Evolutionary conservation across 1,139 yeast genomes (phyloP), one percentile per base, ranked within the genome.

Genomic region (Protomyces inundatus): DNA sequence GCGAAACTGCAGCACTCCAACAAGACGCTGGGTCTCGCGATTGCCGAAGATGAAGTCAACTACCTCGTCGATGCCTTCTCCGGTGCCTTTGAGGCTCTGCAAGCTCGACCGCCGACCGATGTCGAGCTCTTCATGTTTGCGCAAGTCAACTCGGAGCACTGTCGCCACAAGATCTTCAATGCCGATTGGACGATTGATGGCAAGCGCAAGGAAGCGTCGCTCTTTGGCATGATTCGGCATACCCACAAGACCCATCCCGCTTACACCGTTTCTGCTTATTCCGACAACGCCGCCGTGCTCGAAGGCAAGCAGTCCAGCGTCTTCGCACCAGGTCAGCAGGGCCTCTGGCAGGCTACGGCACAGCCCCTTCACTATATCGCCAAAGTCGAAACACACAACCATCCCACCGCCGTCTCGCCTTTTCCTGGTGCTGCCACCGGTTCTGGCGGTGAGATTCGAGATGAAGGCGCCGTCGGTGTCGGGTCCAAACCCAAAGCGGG

Each of bases 371-470:
- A 93, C 70, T 89, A 95, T 73, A 80, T 95, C 70, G 88, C 91
- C 70, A 95, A 95, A 75, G 98, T 95, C 61, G 99, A 95, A 77
- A 95, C 99, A 39, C 99, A 95, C 76, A 95, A 95, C 77, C 99
- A 95, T 75, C 99, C 99, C 63, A 95, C 99, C 46, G 98, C 98
- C 0, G 97, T 95, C 10, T 91, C 98, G 36, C 99, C 99, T 42
- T 95, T 89, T 77, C 93, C 98, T 4, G 99, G 99, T 77, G 99
- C 99, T 46, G 97, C 99, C 46, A 95, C 99, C 23, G 99, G 99
- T 69, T 91, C 98, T 30, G 99, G 99, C 76, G 99, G 99, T 79
- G 99, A 95, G 78, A 95, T 95, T 72, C 88, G 99, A 81, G 99
- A 95, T 76, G 99, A 95, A 79, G 98, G 98, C 77, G 98, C 99